A percentile compares a stretch with the other conserved stretches of the same genome.
Conservation (phyloP, 371 early-diverging fungal species). For the Rhizopus sp. region DNA sequence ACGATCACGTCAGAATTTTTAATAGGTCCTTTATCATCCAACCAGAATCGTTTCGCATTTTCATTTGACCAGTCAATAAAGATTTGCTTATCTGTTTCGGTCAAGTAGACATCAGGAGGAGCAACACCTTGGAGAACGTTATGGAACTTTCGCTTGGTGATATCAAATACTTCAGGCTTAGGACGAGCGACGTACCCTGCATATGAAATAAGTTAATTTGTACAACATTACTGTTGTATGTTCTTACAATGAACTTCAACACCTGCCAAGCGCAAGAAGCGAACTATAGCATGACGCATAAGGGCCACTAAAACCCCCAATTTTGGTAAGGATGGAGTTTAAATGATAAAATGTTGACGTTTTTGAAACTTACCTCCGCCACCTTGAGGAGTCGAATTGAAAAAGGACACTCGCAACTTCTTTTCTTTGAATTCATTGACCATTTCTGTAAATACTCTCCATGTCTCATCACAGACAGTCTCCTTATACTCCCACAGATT, state of each 20-base stretch:
- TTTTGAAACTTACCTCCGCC: conserved; percentile 64
- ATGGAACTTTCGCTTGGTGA: conserved; percentile 87
- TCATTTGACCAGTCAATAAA: conserved; percentile 77
- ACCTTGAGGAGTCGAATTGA: conserved; percentile 88
- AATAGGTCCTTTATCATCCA: conserved; percentile 67
- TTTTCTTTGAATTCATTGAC: conserved; percentile 49
- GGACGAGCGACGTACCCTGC: conserved; percentile 76
- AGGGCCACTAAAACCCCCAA: conserved; percentile 65
- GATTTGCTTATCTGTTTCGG: conserved; percentile 67
- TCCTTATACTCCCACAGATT: conserved; percentile 60
- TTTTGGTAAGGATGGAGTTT: not conserved
- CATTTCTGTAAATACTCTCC: conserved; percentile 58
- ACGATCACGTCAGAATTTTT: conserved; percentile 74
- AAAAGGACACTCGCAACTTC: conserved; percentile 66
- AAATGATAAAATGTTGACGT: not conserved
- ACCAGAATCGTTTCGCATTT: conserved; percentile 81
- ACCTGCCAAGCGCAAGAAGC: conserved; percentile 66
- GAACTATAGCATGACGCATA: conserved; percentile 84
- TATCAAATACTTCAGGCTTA: conserved; percentile 80
- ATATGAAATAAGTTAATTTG: not conserved
- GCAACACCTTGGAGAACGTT: conserved; percentile 91
- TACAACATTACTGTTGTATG: not conserved
- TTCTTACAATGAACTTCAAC: conserved; percentile 68
- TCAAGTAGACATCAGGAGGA: conserved; percentile 54
- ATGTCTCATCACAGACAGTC: conserved; percentile 61